Conservation (phyloP, 805 yeast genomes). For the Yamadazyma kitorensis region DNA sequence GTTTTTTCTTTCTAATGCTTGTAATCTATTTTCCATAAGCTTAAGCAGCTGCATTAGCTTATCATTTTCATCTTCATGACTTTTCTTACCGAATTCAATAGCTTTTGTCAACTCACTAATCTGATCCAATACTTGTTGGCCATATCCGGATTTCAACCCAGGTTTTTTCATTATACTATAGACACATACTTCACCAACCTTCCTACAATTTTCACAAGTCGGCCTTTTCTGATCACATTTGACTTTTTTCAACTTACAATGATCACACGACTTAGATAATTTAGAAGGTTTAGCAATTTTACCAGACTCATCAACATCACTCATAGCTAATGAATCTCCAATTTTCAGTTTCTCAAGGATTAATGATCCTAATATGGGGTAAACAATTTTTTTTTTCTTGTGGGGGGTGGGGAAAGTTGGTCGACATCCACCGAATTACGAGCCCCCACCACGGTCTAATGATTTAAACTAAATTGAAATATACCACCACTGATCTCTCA, state of each 20-base stretch:
- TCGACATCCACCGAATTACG: too few relatives aligned
- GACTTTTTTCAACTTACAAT: conserved; percentile 15
- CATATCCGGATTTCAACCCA: conserved; percentile 17
- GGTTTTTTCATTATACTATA: conserved; percentile 19
- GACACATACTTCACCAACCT: conserved; percentile 11
- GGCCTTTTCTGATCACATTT: conserved; percentile 17
- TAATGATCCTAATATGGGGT: too few relatives aligned
- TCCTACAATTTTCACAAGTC: conserved; percentile 13
- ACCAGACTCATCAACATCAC: neutral
- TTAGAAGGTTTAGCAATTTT: conserved; percentile 4
- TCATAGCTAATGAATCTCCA: too few relatives aligned
- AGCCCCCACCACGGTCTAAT: too few relatives aligned
- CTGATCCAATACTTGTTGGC: conserved; percentile 16
- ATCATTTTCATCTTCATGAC: conserved; percentile 10
- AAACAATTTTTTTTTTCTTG: conserved; percentile 10
- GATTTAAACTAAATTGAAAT: too few relatives aligned
- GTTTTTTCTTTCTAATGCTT: conserved; percentile 1
- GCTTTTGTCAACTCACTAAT: conserved; percentile 3
- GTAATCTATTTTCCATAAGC: conserved; percentile 7
- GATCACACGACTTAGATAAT: conserved; percentile 16
- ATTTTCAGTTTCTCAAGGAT: too few relatives aligned
- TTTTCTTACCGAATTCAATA: conserved; percentile 5
- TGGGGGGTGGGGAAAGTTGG: too few relatives aligned
- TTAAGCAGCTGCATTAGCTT: conserved; percentile 8
- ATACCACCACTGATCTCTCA: too few relatives aligned